These are phyloP conservation scores for Phaeophleospora eucalypticola DNA, from an alignment of 2,329 filamentous ascomycete genomes.

Conservation along the genomic window DNA sequence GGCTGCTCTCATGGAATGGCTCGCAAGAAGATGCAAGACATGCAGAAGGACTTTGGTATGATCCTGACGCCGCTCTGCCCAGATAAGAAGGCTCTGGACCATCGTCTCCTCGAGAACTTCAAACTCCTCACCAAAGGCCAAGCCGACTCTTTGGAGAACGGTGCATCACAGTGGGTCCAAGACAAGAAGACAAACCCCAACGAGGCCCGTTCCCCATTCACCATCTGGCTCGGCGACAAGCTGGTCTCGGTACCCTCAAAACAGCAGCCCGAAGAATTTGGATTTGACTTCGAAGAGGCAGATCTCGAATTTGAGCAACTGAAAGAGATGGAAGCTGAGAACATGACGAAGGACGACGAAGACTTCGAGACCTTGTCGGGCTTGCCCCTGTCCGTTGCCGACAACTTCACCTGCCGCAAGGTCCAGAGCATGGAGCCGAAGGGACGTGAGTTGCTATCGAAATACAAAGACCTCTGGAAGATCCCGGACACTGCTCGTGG, in stretches of 20 bases:
- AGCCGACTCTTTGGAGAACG: constrained; percentile 54
- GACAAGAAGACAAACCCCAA: constrained; percentile 18
- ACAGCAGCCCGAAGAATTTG: constrained; percentile 47
- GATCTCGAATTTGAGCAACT: constrained; percentile 60
- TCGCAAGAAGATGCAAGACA: constrained; percentile 39
- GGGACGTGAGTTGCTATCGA: constrained; percentile 35
- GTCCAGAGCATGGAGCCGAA: constrained; percentile 28
- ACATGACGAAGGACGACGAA: constrained; percentile 41
- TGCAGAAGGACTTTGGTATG: constrained; percentile 40
- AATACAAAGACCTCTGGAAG: constrained; percentile 55
- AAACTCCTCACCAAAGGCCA: constrained; percentile 62
- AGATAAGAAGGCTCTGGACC: constrained; percentile 47
- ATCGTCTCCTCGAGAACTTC: constrained; percentile 50
- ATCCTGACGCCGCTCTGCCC: constrained; percentile 44
- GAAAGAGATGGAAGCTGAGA: constrained; percentile 58
- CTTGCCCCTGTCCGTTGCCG: constrained; percentile 30
- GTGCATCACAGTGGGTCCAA: constrained; percentile 40
- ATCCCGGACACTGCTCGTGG: constrained; percentile 56
- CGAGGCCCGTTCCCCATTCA: constrained; percentile 38
- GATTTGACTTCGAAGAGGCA: constrained; percentile 55
- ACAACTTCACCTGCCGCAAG: constrained; percentile 37
- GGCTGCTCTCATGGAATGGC: constrained; percentile 42
- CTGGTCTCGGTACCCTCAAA: constrained; percentile 44
- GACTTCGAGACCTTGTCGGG: constrained; percentile 39
- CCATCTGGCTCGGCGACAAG: constrained; percentile 55